A percentile compares a stretch with the other conserved stretches of the same genome.
These are phyloP conservation scores for Ceriops tagal DNA, from an alignment of 345 rosid genomes.

Conservation along the genomic window DNA sequence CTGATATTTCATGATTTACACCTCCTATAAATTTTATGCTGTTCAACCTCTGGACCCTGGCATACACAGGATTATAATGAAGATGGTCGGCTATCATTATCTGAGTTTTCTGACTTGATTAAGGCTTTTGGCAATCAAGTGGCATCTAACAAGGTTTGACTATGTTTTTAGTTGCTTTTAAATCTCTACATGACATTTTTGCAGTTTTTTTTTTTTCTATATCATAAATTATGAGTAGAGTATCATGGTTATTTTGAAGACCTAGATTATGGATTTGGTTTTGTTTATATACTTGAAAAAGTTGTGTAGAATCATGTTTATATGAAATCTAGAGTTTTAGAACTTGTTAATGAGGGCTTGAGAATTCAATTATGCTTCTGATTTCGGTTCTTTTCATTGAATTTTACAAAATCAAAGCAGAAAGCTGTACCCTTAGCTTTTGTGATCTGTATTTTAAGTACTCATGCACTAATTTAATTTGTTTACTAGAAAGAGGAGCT, in stretches of 20 bases:
- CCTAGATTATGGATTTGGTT: background rate
- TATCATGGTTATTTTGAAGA: background rate
- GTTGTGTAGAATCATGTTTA: background rate
- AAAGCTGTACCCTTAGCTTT: constrained; percentile 1
- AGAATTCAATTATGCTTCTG: constrained; percentile 2
- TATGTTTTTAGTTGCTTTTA: constrained; percentile 9
- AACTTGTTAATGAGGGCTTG: constrained; percentile 7
- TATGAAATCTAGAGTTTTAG: constrained; percentile 1
- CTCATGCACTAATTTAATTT: constrained; percentile 10
- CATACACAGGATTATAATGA: constrained; percentile 64
- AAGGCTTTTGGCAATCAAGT: constrained; percentile 77
- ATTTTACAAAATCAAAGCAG: background rate
- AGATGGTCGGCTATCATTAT: constrained; percentile 81
- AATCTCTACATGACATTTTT: constrained; percentile 2
- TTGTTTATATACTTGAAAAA: background rate
- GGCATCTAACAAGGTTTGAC: constrained; percentile 72
- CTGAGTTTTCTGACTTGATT: constrained; percentile 74
- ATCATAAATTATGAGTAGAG: background rate
- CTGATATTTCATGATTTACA: too few species aligned
- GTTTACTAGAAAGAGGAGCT: constrained; percentile 79
- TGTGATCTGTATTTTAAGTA: too few species aligned
- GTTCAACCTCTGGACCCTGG: background rate
- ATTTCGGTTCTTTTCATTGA: background rate
- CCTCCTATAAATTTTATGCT: background rate
- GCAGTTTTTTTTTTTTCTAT: background rate